Base-by-base conservation (phyloP, 2,329 filamentous ascomycete species). In the Microcyclospora pomicola region DNA sequence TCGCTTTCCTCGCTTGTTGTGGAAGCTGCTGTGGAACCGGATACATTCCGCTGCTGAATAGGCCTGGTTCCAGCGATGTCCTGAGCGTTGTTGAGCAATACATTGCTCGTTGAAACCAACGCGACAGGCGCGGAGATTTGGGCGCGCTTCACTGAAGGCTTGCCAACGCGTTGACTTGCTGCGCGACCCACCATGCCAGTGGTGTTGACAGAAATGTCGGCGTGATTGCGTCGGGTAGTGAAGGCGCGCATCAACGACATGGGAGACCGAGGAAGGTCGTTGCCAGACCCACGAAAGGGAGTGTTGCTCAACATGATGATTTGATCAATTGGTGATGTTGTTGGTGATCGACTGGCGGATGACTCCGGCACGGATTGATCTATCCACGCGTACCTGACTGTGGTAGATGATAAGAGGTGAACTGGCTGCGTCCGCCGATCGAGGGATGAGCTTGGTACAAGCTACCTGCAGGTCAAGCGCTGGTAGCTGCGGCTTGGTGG, bases 51-150 rank as follows among this genome's bases (percentile, higher is more conserved):
- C 19, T 38, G 36, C 15, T 46, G 44, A 37, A 58, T 51, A 6
- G 50, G 49, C 9, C 36, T 43, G 13, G 55, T 50, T 33, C 55
- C 56, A 31, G 44, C 43, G 40, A 95, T 77, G 56, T 95, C 82
- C 36, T 88, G 88, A 9, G 91, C 87, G 56, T 88, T 88, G 71
- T 94, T 94, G 6, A 85, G 86, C 38, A 95, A 78, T 73, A 92
- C 85, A 62, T 96, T 98, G 50, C 91, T 96, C 5, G 88, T 94
- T 42, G 91, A 92, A 35, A 95, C 69, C 45, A 98, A 72, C 60
- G 86, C 79, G 37, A 94, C 72, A 0, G 91, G 91, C 2, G 72
- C 75, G 1, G 91, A 98, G 57, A 98, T 98, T 66, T 86, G 79
- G 57, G 71, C 60, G 42, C 80, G 73, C 48, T 77, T 65, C 38